These are phyloP conservation scores for Melanopsichium pennsylvanicum DNA, from an alignment of 1,284 basidiomycete species.

Conservation along the genomic window DNA sequence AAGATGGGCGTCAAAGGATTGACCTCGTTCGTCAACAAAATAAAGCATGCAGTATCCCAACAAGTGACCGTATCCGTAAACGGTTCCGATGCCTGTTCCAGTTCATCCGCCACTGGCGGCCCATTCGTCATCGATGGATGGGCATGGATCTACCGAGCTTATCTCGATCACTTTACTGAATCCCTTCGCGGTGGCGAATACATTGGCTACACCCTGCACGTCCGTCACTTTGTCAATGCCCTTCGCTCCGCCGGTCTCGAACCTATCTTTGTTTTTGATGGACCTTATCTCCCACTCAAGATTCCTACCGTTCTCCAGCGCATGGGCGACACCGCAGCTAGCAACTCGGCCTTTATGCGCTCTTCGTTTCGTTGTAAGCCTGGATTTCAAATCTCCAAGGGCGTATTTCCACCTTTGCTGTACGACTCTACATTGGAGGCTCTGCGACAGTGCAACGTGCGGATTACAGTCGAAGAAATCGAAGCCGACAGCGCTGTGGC, in stretches of 20 bases:
- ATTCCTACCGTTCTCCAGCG: conserved; percentile 37
- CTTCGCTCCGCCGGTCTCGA: conserved; percentile 35
- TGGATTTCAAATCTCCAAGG: conserved; percentile 37
- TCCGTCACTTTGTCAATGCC: conserved; percentile 21
- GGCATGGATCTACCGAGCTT: conserved; percentile 54
- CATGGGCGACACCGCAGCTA: conserved; percentile 14
- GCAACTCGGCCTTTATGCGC: conserved; percentile 50
- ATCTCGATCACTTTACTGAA: conserved; percentile 46
- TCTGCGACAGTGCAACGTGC: conserved; percentile 25
- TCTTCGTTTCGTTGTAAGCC: conserved; percentile 34
- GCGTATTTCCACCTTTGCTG: conserved; percentile 44
- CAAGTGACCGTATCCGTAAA: too few species aligned
- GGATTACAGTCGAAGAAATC: conserved; percentile 41
- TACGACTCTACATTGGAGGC: conserved; percentile 42
- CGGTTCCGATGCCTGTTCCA: too few species aligned
- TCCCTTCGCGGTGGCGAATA: conserved; percentile 43
- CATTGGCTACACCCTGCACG: conserved; percentile 24
- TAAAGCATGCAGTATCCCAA: conserved; percentile 7
- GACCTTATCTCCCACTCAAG: conserved; percentile 49
- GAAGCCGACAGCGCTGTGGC: conserved; percentile 57
- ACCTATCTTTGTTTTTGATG: conserved; percentile 59
- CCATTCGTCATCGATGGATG: conserved; percentile 53
- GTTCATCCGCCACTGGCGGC: neutral
- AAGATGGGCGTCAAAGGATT: conserved; percentile 53
- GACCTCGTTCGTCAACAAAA: conserved; percentile 41